These are phyloP conservation scores for Beauveria brongniartii DNA, from an alignment of 2,329 filamentous ascomycete species.

Conservation along the genomic window DNA sequence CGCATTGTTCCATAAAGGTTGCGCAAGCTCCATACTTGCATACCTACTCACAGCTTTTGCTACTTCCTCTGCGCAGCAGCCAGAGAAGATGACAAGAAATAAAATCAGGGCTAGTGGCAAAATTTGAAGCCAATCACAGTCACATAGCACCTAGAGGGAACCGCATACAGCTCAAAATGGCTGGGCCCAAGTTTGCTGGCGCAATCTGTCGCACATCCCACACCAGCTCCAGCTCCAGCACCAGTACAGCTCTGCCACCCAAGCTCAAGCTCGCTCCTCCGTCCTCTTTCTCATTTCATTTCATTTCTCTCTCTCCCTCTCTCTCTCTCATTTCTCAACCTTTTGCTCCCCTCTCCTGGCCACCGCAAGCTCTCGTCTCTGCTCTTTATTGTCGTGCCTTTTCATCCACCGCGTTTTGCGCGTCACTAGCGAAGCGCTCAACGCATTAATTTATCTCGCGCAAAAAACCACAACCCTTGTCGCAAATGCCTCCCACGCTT, in stretches of 20 bases:
- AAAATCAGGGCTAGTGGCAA: background rate
- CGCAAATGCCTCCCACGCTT: conserved; percentile 47
- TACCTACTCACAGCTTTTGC: background rate
- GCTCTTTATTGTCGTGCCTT: background rate
- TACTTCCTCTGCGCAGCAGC: background rate
- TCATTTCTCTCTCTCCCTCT: background rate
- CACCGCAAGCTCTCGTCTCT: background rate
- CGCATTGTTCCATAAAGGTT: background rate
- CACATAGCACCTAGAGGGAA: too few species aligned
- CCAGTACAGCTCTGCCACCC: conserved; percentile 11
- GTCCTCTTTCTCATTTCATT: conserved; percentile 8
- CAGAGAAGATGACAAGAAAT: background rate
- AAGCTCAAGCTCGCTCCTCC: conserved; percentile 14
- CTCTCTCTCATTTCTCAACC: background rate
- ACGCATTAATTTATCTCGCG: background rate
- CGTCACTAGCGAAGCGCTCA: background rate
- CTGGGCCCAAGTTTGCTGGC: background rate
- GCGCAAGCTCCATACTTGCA: background rate
- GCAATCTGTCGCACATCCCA: conserved; percentile 1
- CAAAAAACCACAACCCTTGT: background rate
- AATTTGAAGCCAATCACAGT: background rate
- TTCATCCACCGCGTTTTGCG: background rate
- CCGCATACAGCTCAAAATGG: background rate
- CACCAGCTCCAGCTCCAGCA: background rate
- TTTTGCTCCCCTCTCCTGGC: background rate